These are phyloP conservation scores for Pharnaceum exiguum DNA, from an alignment of 148 eudicot species.

Conservation along the genomic window DNA sequence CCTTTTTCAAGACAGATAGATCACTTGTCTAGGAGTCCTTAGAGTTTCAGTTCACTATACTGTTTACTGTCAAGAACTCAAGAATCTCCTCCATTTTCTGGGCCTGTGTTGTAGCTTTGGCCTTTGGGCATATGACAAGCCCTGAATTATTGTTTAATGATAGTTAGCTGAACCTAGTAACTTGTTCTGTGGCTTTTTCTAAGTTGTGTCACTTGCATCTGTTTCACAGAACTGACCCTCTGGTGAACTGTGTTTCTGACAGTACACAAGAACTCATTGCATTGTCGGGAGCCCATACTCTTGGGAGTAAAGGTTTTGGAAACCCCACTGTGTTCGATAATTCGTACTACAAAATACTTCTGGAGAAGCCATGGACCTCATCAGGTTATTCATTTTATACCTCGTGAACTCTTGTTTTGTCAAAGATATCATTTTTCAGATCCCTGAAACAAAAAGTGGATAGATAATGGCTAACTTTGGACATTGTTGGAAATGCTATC, in stretches of 20 bases:
- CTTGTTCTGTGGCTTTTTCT: too few species aligned
- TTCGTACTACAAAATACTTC: constrained; percentile 83
- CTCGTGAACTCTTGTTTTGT: neutral
- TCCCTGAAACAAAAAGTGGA: neutral
- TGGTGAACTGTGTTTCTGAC: constrained; percentile 15
- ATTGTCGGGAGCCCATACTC: constrained; percentile 91
- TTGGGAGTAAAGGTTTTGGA: constrained; percentile 96
- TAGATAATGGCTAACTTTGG: neutral
- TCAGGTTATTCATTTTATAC: constrained; percentile 43
- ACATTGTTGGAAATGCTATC: neutral
- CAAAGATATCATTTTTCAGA: neutral
- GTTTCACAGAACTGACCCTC: neutral
- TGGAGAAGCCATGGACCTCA: constrained; percentile 77
- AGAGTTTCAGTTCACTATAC: neutral
- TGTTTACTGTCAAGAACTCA: neutral
- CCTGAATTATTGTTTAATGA: neutral
- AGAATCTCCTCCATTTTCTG: neutral
- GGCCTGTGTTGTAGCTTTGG: neutral
- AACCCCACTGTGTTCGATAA: constrained; percentile 73
- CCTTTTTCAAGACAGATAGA: too few species aligned
- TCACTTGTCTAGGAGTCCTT: too few species aligned
- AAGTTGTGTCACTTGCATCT: constrained; percentile 5
- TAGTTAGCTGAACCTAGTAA: neutral
- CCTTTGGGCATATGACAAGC: neutral
- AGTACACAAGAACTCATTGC: constrained; percentile 93